A percentile compares a stretch with the other conserved stretches of the same genome.
Evolutionary conservation across 768 basidiomycete genomes (phyloP).

Genomic region (Trametes maxima): DNA sequence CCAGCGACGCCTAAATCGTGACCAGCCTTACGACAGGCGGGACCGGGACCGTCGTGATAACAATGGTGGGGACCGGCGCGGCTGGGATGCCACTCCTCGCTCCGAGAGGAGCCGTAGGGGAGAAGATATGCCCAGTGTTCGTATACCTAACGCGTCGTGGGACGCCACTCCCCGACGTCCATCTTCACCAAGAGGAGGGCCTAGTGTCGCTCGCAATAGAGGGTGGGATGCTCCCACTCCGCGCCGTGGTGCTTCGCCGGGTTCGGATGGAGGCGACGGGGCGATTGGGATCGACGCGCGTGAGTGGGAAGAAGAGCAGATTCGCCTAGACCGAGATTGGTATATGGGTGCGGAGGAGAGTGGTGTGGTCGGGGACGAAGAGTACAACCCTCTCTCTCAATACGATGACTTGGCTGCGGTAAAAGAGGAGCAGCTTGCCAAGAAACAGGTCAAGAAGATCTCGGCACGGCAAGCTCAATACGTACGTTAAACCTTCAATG

Average conservation of each 20-base stretch:
- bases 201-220: conserved; percentile 32
- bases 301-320: conserved; percentile 98
- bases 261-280: conserved; percentile 55
- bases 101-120: conserved; percentile 49
- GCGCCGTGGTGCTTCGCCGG: conserved; percentile 69
- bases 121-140: conserved; percentile 77
- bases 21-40: conserved; percentile 41
- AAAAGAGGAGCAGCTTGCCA: conserved; percentile 75
- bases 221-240: conserved; percentile 89
- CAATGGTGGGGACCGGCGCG: conserved; percentile 1
- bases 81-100: conserved; percentile 66
- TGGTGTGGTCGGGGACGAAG: conserved; percentile 83
- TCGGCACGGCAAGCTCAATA: conserved; percentile 97
- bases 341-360: conserved; percentile 90
- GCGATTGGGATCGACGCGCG: conserved; percentile 62
- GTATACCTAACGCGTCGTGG: conserved; percentile 92
- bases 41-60: conserved; percentile 32
- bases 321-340: conserved; percentile 93
- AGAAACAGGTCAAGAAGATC: conserved; percentile 80
- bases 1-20: conserved; percentile 86
- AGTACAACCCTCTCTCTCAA: conserved; percentile 89
- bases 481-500: conserved; percentile 48
- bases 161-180: conserved; percentile 81
- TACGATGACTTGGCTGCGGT: conserved; percentile 81
- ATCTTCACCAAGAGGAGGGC: conserved; percentile 12